Percentiles rank a stretch among this genome's conserved stretches.
Evolutionary conservation across 306 rosid species (phyloP).

Genomic region (Castanospermum australe): DNA sequence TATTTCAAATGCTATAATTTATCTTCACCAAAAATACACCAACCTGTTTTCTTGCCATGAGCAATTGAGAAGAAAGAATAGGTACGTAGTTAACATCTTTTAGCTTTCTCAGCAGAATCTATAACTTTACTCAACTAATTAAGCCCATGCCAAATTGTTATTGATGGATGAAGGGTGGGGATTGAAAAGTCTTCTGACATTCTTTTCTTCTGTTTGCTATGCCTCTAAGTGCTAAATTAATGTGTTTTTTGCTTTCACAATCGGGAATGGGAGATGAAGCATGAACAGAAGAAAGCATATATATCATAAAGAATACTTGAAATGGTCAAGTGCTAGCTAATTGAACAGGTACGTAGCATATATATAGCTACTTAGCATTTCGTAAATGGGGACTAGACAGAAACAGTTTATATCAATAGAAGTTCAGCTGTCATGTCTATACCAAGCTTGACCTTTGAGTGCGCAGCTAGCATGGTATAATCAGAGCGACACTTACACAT

Average conservation of each 20-base stretch:
- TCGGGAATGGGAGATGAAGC: constrained; percentile 1
- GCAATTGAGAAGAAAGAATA: constrained; percentile 16
- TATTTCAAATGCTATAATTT: constrained; percentile 26
- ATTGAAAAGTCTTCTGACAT: background rate
- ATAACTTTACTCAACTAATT: background rate
- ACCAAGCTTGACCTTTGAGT: background rate
- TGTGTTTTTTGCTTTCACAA: background rate
- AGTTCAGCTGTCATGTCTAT: background rate
- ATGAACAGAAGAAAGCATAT: background rate
- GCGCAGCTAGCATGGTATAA: background rate
- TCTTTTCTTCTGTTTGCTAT: background rate
- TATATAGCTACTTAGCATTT: background rate
- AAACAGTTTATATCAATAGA: background rate
- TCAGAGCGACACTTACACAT: background rate
- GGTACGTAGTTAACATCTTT: background rate
- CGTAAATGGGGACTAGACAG: background rate
- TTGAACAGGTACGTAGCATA: background rate
- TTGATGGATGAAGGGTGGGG: background rate
- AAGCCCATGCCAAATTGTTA: background rate
- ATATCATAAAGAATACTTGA: background rate
- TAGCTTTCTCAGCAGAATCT: constrained; percentile 5
- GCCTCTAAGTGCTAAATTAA: background rate
- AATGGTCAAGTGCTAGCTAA: background rate
- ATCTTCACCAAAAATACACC: background rate
- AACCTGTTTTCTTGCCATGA: background rate